Base-by-base conservation (phyloP, 345 rosid genomes). In the Microcos paniculata region DNA sequence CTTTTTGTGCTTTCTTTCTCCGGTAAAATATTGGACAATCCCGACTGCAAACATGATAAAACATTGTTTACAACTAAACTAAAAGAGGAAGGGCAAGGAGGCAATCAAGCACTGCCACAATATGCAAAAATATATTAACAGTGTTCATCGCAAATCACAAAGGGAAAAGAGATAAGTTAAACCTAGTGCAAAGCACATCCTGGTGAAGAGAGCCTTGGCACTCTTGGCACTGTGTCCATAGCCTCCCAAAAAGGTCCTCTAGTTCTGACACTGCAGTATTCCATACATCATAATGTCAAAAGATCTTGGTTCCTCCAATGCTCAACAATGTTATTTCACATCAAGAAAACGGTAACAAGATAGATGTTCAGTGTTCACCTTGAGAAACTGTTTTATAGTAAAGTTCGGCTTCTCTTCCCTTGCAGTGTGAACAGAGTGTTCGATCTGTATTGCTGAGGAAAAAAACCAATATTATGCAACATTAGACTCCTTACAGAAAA, bases 201-300 rank as follows among this genome's bases (percentile, higher is more conserved):
- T 93, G 98, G 84, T 93, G 99, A 80, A 96, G 99, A 65, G 98
- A 96, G 68, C 98, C 98, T 82, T 92, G 98, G 82, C 99, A 96
- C 73, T 93, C 99, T 78, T 96, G 98, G 78, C 99, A 96, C 81
- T 96, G 98, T 0, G 97, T 92, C 99, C 98, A 93, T 23, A 93
- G 80, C 83, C 87, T 93, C 71, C 97, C 94, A 82, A 93, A 92
- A 67, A 92, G 87, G 78, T 80, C 86, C 84, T 96, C 98, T 69
- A 93, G 88, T 57, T 91, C 98, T 14, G 96, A 84, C 76, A 96
- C 97, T 96, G 85, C 77, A 79, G 72, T 58, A 85, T 51, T 82
- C 15, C 66, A 76, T 33, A 75, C 43, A 51, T 30, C 35, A 19
- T 45, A 35, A 71, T 10, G 19, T 19, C 4, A n/a, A 77, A 55